Evolutionary conservation across 108 stramenopile species (phyloP), one percentile per base, ranked within the genome.

Genomic region (Skeletonema costatum): DNA sequence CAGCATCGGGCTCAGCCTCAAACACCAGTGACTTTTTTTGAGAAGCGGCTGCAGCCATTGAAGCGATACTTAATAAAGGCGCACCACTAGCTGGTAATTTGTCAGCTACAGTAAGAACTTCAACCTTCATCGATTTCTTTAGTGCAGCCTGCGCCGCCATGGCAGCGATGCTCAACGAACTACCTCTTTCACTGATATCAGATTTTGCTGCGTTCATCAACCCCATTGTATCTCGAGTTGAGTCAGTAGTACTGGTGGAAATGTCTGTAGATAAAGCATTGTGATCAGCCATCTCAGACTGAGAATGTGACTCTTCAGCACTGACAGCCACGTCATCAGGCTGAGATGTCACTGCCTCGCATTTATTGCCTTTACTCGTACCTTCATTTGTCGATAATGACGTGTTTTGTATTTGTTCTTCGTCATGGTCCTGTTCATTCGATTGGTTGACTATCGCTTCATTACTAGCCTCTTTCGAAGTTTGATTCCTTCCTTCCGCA

Each of bases 401-500:
- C 19, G 50, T 51, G 19, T 51, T 17, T 19, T 5, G 50, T 21
- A 51, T 21, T 51, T 51, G 50, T 19, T 51, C 50, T 51, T 51
- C 19, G 3, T 14, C 50, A 51, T 51, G 6, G 19, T 19, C 19
- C 19, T 51, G 4, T 19, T 51, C 50, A 21, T 51, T 51, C 7
- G 50, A 21, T 19, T 51, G 6, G 6, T 51, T 51, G 19, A 51
- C 19, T 4, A 51, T 2, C 19, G 50, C 19, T 25, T 56, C 53
- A 25, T 21, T 5, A 2, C 1, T 29, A 25, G 0, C 62, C 14
- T 46, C 16, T n/a, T 46, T n/a, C 3, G 16, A n/a, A 4, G 44
- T 46, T 46, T 0, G 16, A n/a, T 1, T 3, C 42, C 13, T 44
- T 16, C 44, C 64, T 72, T 66, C 67, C 63, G 72, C 78, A 78